Conservation (phyloP, 345 rosid species). For the Passiflora organensis region DNA sequence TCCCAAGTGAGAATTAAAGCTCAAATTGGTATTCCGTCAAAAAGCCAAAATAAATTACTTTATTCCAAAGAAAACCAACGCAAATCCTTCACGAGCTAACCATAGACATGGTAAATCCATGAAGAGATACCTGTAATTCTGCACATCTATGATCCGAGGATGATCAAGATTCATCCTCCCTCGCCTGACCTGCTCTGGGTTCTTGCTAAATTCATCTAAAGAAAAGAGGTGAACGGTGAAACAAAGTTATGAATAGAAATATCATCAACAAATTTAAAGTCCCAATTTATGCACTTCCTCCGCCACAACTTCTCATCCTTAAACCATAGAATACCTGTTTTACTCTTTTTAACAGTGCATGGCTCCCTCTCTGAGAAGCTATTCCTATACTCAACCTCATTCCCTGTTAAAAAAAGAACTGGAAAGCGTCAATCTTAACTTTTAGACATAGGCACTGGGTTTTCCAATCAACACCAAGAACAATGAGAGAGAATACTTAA, state of each 20-base stretch:
- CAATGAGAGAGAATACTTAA: not conserved
- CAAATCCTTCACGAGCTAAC: not conserved
- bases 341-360: constrained; percentile 72
- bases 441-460: not conserved
- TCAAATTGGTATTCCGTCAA: constrained; percentile 7
- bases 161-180: constrained; percentile 87
- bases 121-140: constrained; percentile 66
- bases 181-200: constrained; percentile 57
- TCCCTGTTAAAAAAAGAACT: constrained; percentile 34
- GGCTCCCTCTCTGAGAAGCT: constrained; percentile 84
- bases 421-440: constrained; percentile 6
- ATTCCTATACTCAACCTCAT: constrained; percentile 57
- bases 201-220: constrained; percentile 79
- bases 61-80: not conserved
- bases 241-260: not conserved
- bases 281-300: constrained; percentile 5
- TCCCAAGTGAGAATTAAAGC: constrained; percentile 21
- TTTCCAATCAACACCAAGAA: not conserved
- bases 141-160: constrained; percentile 92
- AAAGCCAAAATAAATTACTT: too few relatives aligned
- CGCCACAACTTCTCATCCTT: not conserved
- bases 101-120: not conserved
- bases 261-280: constrained; percentile 2
- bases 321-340: constrained; percentile 52
- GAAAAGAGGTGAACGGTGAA: constrained; percentile 23